Conservation (phyloP, 352 stramenopile genomes). For the Pythium aquatile region DNA sequence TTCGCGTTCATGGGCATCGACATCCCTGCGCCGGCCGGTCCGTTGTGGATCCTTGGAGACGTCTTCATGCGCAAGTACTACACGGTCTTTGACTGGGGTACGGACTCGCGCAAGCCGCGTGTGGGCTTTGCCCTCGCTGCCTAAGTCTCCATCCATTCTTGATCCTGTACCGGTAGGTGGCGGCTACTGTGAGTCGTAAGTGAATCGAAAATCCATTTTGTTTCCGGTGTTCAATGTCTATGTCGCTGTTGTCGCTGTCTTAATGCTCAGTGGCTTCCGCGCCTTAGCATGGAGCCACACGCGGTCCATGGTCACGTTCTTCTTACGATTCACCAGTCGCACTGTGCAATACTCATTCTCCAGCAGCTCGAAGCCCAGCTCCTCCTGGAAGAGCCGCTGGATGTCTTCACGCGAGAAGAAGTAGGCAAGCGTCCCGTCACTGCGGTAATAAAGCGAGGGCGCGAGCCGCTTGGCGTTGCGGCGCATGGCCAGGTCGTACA, state of each 20-base stretch:
- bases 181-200: not conserved
- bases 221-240: not conserved
- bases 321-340: conserved; percentile 71
- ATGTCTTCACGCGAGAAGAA: conserved; percentile 75
- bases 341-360: conserved; percentile 83
- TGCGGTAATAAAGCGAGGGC: conserved; percentile 65
- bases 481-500: conserved; percentile 87
- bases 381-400: conserved; percentile 37
- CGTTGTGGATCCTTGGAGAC: conserved; percentile 90
- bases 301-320: conserved; percentile 66
- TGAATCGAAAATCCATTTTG: not conserved
- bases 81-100: conserved; percentile 92
- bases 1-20: conserved; percentile 97
- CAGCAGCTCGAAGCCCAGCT: conserved; percentile 42
- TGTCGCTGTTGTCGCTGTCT: not conserved
- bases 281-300: conserved; percentile 82
- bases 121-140: conserved; percentile 83
- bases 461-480: conserved; percentile 68
- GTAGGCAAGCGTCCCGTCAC: conserved; percentile 72
- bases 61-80: conserved; percentile 97
- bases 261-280: conserved; percentile 32
- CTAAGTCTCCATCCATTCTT: conserved; percentile 24
- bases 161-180: not conserved
- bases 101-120: conserved; percentile 65
- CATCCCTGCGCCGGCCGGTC: conserved; percentile 77